phyloP scores from a whole-genome alignment of 345 rosid genomes.

The Mangifera indica region DNA sequence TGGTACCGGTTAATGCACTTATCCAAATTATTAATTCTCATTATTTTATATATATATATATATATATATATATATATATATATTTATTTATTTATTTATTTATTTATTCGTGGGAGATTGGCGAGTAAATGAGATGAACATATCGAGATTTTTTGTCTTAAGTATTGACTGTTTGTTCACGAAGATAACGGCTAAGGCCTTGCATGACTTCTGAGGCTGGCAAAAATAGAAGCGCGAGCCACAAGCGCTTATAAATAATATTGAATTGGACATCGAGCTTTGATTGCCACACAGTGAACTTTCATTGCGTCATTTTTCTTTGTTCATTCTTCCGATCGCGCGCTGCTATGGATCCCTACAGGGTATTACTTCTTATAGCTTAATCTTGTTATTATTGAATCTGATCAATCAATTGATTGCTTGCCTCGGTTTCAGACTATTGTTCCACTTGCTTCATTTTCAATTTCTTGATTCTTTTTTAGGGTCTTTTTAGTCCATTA shows the following conservation, averaged over 20 bases:
- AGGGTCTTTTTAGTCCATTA: too few relatives aligned
- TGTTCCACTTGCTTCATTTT: too few relatives aligned
- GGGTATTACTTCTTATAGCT: conserved; percentile 11
- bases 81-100: too few relatives aligned
- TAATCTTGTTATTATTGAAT: background rate
- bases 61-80: too few relatives aligned
- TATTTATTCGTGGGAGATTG: background rate
- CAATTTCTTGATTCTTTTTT: background rate
- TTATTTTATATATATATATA: too few relatives aligned
- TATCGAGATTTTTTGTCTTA: background rate
- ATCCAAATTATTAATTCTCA: too few relatives aligned
- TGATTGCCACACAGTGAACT: background rate
- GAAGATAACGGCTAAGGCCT: background rate
- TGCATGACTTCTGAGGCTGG: background rate
- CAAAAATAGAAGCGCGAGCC: conserved; percentile 21
- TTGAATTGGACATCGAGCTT: background rate
- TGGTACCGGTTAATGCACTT: too few relatives aligned
- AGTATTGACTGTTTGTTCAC: background rate
- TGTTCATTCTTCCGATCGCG: background rate
- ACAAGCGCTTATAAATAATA: conserved; percentile 14
- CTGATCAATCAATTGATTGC: background rate
- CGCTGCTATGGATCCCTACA: conserved; percentile 46
- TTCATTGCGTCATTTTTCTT: background rate
- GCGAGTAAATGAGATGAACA: background rate
- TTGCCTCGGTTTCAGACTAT: background rate